A percentile compares a stretch with the other conserved stretches of the same genome.
Evolutionary conservation across 108 stramenopile genomes (phyloP).

Genomic region (Heterococcus sp.): DNA sequence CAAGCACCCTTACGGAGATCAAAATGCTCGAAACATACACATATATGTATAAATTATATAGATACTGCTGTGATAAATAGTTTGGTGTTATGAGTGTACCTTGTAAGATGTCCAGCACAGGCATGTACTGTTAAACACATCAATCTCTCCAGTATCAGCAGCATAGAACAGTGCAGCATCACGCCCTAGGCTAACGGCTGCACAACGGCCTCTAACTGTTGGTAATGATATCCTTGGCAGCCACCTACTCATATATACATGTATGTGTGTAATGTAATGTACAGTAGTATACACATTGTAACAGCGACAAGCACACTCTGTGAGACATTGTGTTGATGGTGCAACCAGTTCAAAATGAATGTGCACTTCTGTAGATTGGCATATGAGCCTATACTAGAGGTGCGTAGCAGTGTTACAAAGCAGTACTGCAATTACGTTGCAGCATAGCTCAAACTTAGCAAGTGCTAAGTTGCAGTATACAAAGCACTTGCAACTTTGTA

Average conservation of each 20-base stretch:
- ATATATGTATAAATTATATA: too few relatives aligned
- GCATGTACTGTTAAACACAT: constrained; percentile 16
- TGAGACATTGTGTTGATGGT: too few relatives aligned
- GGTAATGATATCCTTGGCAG: background rate
- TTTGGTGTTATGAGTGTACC: too few relatives aligned
- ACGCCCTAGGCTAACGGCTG: constrained; percentile 10
- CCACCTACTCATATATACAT: background rate
- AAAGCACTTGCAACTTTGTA: too few relatives aligned
- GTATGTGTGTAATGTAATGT: background rate
- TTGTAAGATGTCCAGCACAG: constrained; percentile 38
- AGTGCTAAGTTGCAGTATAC: too few relatives aligned
- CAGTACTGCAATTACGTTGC: too few relatives aligned
- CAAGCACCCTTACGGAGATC: too few relatives aligned
- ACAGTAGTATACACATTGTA: too few relatives aligned
- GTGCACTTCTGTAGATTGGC: background rate
- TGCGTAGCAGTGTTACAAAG: background rate
- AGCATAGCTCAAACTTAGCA: too few relatives aligned
- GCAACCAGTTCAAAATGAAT: background rate
- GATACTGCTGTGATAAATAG: too few relatives aligned
- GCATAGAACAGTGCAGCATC: constrained; percentile 26
- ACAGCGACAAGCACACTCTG: too few relatives aligned
- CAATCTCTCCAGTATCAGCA: constrained; percentile 6
- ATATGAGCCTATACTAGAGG: background rate
- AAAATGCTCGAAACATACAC: too few relatives aligned
- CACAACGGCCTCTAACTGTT: background rate